Conservation (phyloP, 257 asterid species). For the Rauvolfia tetraphylla region DNA sequence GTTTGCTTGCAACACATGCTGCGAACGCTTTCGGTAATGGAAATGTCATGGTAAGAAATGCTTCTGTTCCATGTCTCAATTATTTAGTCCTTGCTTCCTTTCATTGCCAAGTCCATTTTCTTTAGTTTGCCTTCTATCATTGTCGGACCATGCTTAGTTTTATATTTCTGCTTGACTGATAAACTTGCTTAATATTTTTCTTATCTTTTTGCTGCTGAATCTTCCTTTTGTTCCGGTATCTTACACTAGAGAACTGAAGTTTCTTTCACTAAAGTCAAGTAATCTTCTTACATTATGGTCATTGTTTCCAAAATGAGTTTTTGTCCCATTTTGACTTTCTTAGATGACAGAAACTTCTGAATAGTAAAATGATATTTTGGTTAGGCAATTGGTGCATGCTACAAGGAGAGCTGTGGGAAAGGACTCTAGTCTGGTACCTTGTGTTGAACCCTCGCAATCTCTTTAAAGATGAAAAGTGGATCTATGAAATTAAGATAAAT, state of each 20-base stretch:
- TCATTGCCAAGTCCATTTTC: background rate
- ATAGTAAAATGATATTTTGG: background rate
- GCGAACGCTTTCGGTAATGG: conserved; percentile 14
- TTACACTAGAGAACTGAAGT: background rate
- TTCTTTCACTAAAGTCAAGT: background rate
- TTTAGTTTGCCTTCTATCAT: background rate
- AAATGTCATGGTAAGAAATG: conserved; percentile 12
- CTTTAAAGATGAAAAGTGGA: background rate
- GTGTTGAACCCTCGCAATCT: background rate
- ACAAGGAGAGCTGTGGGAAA: background rate
- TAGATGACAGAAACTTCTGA: background rate
- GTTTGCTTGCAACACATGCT: conserved; percentile 8
- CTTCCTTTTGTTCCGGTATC: background rate
- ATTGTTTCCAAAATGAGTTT: background rate
- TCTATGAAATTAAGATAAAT: background rate
- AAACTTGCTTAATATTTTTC: background rate
- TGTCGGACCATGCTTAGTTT: background rate
- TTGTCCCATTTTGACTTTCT: background rate
- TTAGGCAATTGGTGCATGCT: background rate
- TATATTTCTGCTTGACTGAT: background rate
- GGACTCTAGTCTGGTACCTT: background rate
- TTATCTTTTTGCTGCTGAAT: background rate
- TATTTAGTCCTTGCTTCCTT: background rate
- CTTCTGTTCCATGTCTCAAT: background rate
- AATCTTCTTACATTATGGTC: background rate